These are phyloP conservation scores for Lyophyllum atratum DNA, from an alignment of 768 basidiomycete species.

Conservation along the genomic window DNA sequence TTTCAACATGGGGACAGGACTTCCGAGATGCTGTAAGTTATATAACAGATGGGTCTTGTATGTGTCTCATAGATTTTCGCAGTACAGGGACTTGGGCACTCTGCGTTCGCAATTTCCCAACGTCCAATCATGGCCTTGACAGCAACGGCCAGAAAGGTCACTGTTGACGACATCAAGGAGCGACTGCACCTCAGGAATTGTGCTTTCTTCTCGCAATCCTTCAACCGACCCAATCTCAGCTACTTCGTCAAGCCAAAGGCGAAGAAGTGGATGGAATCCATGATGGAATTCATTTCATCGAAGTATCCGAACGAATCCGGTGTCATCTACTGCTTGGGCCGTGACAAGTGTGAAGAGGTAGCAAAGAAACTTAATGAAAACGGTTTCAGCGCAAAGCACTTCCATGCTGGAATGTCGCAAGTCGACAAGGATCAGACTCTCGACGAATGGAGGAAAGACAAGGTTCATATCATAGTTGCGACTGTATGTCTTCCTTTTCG, in stretches of 20 bases:
- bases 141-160: conserved; percentile 85
- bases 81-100: conserved; percentile 71
- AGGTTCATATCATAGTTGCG: conserved; percentile 84
- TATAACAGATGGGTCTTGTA: not conserved
- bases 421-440: conserved; percentile 66
- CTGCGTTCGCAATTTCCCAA: conserved; percentile 76
- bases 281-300: conserved; percentile 66
- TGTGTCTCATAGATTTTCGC: conserved; percentile 1
- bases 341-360: conserved; percentile 77
- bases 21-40: conserved; percentile 78
- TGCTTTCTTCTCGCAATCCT: conserved; percentile 74
- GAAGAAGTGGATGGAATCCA: conserved; percentile 54
- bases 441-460: conserved; percentile 71
- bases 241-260: conserved; percentile 60
- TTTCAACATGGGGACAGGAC: conserved; percentile 92
- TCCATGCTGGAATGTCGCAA: conserved; percentile 77
- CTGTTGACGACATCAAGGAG: conserved; percentile 75
- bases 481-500: conserved; percentile 56
- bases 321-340: conserved; percentile 81
- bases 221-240: conserved; percentile 90
- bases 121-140: conserved; percentile 97
- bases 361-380: conserved; percentile 66
- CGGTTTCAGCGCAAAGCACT: conserved; percentile 70
- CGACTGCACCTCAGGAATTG: conserved; percentile 64
- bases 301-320: conserved; percentile 65